A percentile compares a stretch with the other conserved stretches of the same genome.
phyloP scores from a whole-genome alignment of 2,329 filamentous ascomycete genomes.

The Lachnellula cervina region DNA sequence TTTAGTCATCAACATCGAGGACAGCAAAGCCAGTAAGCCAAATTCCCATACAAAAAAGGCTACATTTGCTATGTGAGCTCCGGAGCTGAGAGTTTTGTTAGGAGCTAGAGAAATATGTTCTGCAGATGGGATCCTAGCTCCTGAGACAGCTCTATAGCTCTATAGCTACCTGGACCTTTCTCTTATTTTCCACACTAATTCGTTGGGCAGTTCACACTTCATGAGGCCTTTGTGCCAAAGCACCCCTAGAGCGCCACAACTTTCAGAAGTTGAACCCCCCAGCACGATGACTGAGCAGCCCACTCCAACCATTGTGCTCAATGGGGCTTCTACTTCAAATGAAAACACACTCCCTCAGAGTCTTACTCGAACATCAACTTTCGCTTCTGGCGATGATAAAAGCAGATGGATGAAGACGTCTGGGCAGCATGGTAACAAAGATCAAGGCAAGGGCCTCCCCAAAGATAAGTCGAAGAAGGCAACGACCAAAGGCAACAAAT shows the following conservation, averaged over 20 bases:
- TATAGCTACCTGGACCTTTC: no score
- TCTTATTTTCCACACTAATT: no score
- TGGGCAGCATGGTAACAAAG: constrained; percentile 10
- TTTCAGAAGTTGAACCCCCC: constrained; percentile 1
- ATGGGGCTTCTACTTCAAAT: constrained; percentile 10
- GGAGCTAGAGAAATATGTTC: no score
- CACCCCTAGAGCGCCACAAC: constrained; percentile 14
- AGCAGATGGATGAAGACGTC: constrained; percentile 9
- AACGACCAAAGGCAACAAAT: constrained; percentile 19
- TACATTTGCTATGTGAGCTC: no score
- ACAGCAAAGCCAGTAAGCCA: constrained; percentile 16
- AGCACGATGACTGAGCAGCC: constrained; percentile 9
- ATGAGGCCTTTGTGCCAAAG: constrained; percentile 27
- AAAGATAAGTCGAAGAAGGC: constrained; percentile 22
- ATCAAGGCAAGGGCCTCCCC: constrained; percentile 7
- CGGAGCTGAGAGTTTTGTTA: no score
- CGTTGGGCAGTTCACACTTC: constrained; percentile 17
- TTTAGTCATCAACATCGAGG: constrained; percentile 27
- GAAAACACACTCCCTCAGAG: constrained; percentile 6
- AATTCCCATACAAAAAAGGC: no score
- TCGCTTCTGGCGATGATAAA: constrained; percentile 9
- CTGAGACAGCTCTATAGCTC: no score
- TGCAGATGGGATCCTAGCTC: no score
- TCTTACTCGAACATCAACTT: constrained; percentile 10
- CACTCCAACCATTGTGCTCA: constrained; percentile 21